A percentile compares a stretch with the other conserved stretches of the same genome.
Evolutionary conservation across 768 basidiomycete genomes (phyloP).

Genomic region (Naematelia encephala): DNA sequence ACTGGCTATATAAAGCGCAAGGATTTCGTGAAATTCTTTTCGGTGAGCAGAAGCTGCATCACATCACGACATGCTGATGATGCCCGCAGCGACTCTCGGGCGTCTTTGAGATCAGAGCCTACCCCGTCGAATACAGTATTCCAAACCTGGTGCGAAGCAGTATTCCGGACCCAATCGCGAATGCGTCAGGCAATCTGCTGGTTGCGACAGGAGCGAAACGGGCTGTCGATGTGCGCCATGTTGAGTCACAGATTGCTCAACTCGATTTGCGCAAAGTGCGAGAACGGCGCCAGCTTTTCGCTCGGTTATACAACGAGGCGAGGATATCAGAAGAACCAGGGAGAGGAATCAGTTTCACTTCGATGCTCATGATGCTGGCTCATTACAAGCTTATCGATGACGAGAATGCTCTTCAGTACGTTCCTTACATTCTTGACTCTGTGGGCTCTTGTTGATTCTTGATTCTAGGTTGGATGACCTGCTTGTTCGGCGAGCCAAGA

Average conservation of each 20-base stretch:
- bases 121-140: conserved; percentile 67
- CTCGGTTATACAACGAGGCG: conserved; percentile 82
- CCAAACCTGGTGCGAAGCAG: conserved; percentile 61
- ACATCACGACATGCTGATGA: not conserved
- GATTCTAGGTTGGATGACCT: conserved; percentile 70
- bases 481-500: conserved; percentile 68
- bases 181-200: conserved; percentile 24
- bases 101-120: conserved; percentile 82
- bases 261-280: conserved; percentile 67
- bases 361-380: conserved; percentile 79
- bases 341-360: conserved; percentile 82
- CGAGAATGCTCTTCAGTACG: conserved; percentile 80
- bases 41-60: conserved; percentile 56
- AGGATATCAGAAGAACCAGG: conserved; percentile 66
- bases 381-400: conserved; percentile 92
- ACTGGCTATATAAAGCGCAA: conserved; percentile 72
- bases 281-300: conserved; percentile 66
- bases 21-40: conserved; percentile 73
- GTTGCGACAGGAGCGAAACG: conserved; percentile 35
- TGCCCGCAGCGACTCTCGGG: conserved; percentile 68
- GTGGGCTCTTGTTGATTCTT: not conserved
- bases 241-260: conserved; percentile 60
- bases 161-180: conserved; percentile 36
- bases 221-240: conserved; percentile 62
- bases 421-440: conserved; percentile 33